phyloP scores from a whole-genome alignment of 2,329 filamentous ascomycete genomes.

The Phoma sp. region DNA sequence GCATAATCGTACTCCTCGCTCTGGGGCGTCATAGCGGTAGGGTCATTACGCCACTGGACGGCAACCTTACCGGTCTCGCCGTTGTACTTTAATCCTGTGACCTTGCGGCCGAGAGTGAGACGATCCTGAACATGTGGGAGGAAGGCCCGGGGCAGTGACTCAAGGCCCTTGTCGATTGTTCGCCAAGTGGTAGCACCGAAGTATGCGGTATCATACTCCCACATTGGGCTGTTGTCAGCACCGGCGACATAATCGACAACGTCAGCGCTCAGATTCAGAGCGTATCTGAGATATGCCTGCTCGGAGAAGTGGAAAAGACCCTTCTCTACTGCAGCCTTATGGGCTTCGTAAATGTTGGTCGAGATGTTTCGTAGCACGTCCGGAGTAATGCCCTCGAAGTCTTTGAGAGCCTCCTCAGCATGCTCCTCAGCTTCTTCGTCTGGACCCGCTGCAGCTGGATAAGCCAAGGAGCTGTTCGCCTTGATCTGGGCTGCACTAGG shows the following conservation, averaged over 20 bases:
- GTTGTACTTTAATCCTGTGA: constrained; percentile 64
- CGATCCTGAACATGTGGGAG: constrained; percentile 64
- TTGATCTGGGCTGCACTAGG: constrained; percentile 38
- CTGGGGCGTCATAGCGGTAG: constrained; percentile 50
- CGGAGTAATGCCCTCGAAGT: constrained; percentile 27
- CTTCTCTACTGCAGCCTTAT: constrained; percentile 60
- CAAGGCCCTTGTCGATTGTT: constrained; percentile 69
- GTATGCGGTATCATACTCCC: constrained; percentile 60
- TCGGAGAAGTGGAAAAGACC: constrained; percentile 70
- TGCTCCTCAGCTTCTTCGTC: constrained; percentile 28
- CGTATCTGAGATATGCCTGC: constrained; percentile 66
- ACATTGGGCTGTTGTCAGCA: constrained; percentile 54
- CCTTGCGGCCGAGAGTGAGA: constrained; percentile 62
- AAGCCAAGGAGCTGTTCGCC: constrained; percentile 33
- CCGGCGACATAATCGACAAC: constrained; percentile 53
- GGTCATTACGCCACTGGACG: constrained; percentile 62
- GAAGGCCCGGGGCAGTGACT: constrained; percentile 67
- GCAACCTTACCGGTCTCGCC: constrained; percentile 59
- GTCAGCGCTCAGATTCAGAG: constrained; percentile 63
- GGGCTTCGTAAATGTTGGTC: constrained; percentile 58
- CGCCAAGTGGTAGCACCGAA: constrained; percentile 65
- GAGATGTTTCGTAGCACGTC: constrained; percentile 49
- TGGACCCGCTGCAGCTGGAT: constrained; percentile 21
- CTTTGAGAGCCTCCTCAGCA: constrained; percentile 27
- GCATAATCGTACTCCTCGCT: constrained; percentile 68